A percentile compares a stretch with the other conserved stretches of the same genome.
Evolutionary conservation across 2,329 filamentous ascomycete genomes (phyloP).

Genomic region (Cladosporium sp.): DNA sequence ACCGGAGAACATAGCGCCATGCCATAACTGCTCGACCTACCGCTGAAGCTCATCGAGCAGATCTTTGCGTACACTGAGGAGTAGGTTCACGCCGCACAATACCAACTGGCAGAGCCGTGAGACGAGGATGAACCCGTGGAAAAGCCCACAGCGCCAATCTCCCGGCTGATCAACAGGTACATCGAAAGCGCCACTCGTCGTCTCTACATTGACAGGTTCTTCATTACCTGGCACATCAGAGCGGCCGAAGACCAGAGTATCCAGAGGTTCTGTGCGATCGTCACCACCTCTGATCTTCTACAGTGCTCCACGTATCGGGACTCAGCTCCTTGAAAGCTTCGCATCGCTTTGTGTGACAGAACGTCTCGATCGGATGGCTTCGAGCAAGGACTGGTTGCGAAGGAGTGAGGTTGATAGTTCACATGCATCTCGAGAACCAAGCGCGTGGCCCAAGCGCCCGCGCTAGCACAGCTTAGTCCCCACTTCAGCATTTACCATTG

Average conservation of each 20-base stretch:
- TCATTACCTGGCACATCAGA: not conserved
- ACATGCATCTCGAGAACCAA: not conserved
- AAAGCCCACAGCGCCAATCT: not conserved
- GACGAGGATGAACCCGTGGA: not conserved
- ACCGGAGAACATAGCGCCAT: not conserved
- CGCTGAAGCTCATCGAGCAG: not conserved
- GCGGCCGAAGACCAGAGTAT: not conserved
- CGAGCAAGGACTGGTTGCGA: not conserved
- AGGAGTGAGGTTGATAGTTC: not conserved
- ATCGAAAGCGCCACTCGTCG: not conserved
- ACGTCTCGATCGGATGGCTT: not conserved
- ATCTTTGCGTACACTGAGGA: not conserved
- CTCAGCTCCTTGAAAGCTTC: no score
- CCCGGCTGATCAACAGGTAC: not conserved
- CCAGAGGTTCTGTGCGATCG: not conserved
- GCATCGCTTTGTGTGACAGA: not conserved
- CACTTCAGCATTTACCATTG: not conserved
- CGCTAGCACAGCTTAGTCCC: constrained; percentile 5
- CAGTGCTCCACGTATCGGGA: no score
- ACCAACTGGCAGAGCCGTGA: not conserved
- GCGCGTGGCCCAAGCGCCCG: not conserved
- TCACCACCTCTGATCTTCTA: not conserved
- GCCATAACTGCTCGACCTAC: not conserved
- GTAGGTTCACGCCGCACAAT: no score
- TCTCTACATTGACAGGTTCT: not conserved